Evolutionary conservation across 2,329 filamentous ascomycete genomes (phyloP).

Genomic region (Polytolypa hystricis): DNA sequence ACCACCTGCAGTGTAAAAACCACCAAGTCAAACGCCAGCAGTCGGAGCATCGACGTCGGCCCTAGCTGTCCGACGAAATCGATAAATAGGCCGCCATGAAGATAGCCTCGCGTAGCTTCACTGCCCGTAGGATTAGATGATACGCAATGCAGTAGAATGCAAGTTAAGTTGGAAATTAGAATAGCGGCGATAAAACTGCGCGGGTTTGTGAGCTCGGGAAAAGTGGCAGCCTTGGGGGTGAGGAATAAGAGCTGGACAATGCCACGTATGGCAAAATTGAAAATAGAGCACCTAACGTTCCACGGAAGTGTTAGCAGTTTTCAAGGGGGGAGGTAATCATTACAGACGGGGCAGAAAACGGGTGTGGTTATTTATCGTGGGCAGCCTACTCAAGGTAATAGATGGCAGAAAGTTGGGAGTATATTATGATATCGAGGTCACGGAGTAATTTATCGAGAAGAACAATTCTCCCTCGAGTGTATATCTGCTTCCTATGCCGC

Average conservation of each 20-base stretch:
- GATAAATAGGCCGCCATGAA: slow-evolving; percentile 52
- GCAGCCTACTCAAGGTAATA: slow-evolving; percentile 57
- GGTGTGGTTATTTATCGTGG: no score
- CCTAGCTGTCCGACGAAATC: slow-evolving; percentile 54
- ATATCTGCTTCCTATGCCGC: slow-evolving; percentile 21
- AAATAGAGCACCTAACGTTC: slow-evolving; percentile 43
- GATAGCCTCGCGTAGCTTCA: slow-evolving; percentile 42
- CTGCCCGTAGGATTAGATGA: slow-evolving; percentile 41
- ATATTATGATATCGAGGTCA: slow-evolving; percentile 48
- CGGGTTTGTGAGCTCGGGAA: slow-evolving; percentile 39
- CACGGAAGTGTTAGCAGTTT: no score
- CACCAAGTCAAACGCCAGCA: slow-evolving; percentile 43
- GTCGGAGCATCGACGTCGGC: slow-evolving; percentile 42
- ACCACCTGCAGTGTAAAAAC: slow-evolving; percentile 46
- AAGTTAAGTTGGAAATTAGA: slow-evolving; percentile 43
- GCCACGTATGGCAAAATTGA: slow-evolving; percentile 45
- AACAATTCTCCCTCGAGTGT: slow-evolving; percentile 31
- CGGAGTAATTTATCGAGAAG: slow-evolving; percentile 46
- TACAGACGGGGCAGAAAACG: no score
- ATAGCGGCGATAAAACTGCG: slow-evolving; percentile 45
- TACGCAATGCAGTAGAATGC: slow-evolving; percentile 47
- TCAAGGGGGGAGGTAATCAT: no score
- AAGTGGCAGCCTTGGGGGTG: slow-evolving; percentile 46
- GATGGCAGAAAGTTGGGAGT: slow-evolving; percentile 49
- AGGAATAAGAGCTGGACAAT: slow-evolving; percentile 48